phyloP scores from a whole-genome alignment of 306 rosid species.

The Comarum palustre region DNA sequence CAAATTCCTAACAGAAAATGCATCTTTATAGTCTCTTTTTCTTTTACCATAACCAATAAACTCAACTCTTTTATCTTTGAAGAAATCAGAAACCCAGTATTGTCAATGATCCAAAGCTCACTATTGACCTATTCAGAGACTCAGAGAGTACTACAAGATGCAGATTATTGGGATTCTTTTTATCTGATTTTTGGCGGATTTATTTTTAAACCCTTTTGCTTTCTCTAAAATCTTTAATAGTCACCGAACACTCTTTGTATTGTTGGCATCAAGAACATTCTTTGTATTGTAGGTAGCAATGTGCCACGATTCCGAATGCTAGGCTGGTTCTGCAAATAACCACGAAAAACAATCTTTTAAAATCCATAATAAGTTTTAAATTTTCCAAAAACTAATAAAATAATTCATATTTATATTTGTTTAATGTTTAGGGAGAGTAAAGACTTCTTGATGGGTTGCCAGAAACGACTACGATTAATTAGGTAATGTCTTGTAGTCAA shows the following conservation, averaged over 20 bases:
- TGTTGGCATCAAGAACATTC: too few species aligned
- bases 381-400: neutral
- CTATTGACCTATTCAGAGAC: neutral
- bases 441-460: neutral
- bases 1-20: too few species aligned
- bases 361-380: neutral
- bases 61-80: neutral
- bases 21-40: neutral
- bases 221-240: neutral
- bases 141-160: neutral
- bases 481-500: neutral
- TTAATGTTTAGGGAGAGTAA: too few species aligned
- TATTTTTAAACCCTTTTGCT: neutral
- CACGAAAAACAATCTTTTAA: neutral
- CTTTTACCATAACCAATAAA: constrained; percentile 13
- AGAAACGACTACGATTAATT: constrained; percentile 1
- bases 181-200: neutral
- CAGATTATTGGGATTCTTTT: neutral
- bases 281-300: neutral
- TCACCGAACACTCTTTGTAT: neutral
- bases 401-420: neutral
- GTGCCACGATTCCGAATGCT: neutral
- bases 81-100: neutral
- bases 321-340: neutral
- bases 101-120: neutral